These are phyloP conservation scores for Myriosclerotinia scirpicola DNA, from an alignment of 2,329 filamentous ascomycete species.

Conservation along the genomic window DNA sequence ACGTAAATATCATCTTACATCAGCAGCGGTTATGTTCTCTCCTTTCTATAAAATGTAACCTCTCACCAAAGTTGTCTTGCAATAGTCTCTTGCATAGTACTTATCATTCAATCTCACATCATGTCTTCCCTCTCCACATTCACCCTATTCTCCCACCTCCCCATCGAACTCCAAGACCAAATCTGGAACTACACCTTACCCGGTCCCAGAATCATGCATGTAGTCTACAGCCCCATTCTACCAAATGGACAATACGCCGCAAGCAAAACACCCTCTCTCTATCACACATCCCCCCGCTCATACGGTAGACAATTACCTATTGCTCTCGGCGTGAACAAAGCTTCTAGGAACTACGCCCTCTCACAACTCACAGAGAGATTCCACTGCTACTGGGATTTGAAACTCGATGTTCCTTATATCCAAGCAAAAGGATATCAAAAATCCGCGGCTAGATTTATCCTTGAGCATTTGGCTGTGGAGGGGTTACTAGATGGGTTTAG, in stretches of 20 bases:
- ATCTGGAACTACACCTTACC: constrained; percentile 3
- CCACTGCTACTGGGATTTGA: constrained; percentile 15
- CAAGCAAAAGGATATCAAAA: neutral
- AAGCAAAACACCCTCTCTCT: neutral
- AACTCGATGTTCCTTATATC: constrained; percentile 13
- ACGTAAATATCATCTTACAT: too few species aligned
- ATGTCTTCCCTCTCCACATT: neutral
- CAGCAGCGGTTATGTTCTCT: too few species aligned
- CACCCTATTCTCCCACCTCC: constrained; percentile 5
- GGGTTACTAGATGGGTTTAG: constrained; percentile 7
- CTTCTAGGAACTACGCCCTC: constrained; percentile 3
- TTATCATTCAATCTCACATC: neutral
- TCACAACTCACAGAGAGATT: constrained; percentile 7
- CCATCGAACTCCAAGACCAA: constrained; percentile 6
- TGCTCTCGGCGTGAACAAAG: neutral
- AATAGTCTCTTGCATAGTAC: neutral
- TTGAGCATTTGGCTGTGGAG: neutral
- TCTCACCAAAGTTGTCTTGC: too few species aligned
- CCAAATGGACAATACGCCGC: neutral
- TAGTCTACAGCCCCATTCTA: neutral
- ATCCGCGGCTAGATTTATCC: neutral
- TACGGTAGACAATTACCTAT: neutral
- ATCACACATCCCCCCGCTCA: neutral
- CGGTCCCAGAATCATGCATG: neutral
- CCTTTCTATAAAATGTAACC: too few species aligned